Base-by-base conservation (phyloP, 106 monocot genomes). In the Dendrobium chrysotoxum region DNA sequence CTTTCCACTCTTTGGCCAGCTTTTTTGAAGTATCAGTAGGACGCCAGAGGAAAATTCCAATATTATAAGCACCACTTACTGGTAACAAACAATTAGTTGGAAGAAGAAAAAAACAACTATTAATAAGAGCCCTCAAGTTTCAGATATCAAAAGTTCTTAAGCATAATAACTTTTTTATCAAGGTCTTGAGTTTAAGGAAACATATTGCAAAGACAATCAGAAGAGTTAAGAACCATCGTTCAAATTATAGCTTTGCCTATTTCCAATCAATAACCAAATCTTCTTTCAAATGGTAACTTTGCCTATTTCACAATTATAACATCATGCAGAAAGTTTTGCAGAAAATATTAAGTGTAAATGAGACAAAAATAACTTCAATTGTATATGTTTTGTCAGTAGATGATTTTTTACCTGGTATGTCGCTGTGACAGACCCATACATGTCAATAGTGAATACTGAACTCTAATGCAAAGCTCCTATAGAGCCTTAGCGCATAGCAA, bases 1-100 rank as follows among this genome's bases (percentile, higher is more conserved):
- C 92, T 86, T 85, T 94, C 96, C 96, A 97, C 61, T 97, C 92
- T 82, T 87, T 94, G 18, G 90, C 96, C 40, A 97, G 79, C 77
- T 84, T 90, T 86, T 83, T 88, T 50, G 96, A 78, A 75, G 90
- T 40, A 61, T 85, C 82, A 53, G 96, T 94, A 20, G 96, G 94
- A 53, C 94, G 92, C 96, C 96, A 97, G 64, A 94, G 85, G 72
- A 97, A 94, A 70, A 97, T 94, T 73, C 96, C 96, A 81, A 97
- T 91, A 78, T 97, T 97, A 80, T 85, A 97, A 21, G 92, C 88
- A 82, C 89, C 92, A 83, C n/a, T 79, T 53, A 88, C 96, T 96
- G 87, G 28, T 46, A 50, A 42, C 20, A 40, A 20, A 21, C 1
- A 74, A 40, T 73, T 40, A 76, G 21, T 5, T 23, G 41, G n/a